phyloP scores from a whole-genome alignment of 1,139 yeast genomes.

The Cylindricascospora bacillispora region DNA sequence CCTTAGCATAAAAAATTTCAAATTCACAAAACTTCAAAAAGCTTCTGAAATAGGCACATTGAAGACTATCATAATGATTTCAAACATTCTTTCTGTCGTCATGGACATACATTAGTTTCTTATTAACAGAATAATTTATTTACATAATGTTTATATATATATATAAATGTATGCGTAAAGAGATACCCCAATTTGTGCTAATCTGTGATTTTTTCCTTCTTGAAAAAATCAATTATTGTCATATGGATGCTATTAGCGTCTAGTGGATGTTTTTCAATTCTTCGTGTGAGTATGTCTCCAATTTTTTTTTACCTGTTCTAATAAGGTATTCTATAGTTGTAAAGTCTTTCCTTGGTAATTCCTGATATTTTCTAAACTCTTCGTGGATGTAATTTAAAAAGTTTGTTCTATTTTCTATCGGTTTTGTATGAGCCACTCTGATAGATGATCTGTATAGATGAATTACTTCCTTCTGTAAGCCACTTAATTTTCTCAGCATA shows the following conservation, averaged over 20 bases:
- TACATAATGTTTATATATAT: constrained; percentile 1
- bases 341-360: constrained; percentile 66
- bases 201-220: too few species aligned
- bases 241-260: too few species aligned
- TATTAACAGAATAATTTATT: not conserved
- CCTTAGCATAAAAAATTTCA: not conserved
- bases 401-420: constrained; percentile 29
- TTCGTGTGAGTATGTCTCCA: constrained; percentile 60
- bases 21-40: constrained; percentile 1
- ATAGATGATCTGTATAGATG: constrained; percentile 49
- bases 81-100: too few species aligned
- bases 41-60: too few species aligned
- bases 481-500: constrained; percentile 34
- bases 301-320: constrained; percentile 59
- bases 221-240: too few species aligned
- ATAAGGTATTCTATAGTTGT: constrained; percentile 76
- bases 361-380: constrained; percentile 52
- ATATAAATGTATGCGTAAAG: not conserved
- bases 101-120: too few species aligned
- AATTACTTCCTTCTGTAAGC: constrained; percentile 51
- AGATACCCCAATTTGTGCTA: too few species aligned
- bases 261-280: constrained; percentile 50
- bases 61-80: too few species aligned
- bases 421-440: constrained; percentile 44
- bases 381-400: constrained; percentile 29